Percentiles rank a stretch among this genome's conserved stretches.
These are phyloP conservation scores for Haplosporangium sp. DNA, from an alignment of 371 early-diverging fungal genomes.

Conservation along the genomic window DNA sequence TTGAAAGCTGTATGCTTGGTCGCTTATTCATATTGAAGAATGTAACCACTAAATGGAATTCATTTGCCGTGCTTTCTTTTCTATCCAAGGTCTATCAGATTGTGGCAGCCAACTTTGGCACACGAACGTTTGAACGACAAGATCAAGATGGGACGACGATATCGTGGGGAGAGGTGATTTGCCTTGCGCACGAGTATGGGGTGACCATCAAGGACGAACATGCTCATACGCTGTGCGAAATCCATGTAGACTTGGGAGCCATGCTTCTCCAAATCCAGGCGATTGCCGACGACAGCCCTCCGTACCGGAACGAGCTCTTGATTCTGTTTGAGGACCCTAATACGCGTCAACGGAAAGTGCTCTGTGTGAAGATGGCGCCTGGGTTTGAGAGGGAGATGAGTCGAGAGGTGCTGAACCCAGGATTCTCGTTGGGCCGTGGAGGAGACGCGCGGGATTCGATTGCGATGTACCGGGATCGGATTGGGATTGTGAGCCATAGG, in stretches of 20 bases:
- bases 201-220: constrained; percentile 42
- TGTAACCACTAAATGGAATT: not conserved
- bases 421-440: constrained; percentile 35
- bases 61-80: not conserved
- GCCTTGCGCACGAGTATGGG: constrained; percentile 31
- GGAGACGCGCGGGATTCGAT: constrained; percentile 45
- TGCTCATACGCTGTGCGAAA: constrained; percentile 10
- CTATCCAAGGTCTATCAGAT: constrained; percentile 38
- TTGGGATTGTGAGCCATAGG: constrained; percentile 40
- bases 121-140: constrained; percentile 4
- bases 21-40: not conserved
- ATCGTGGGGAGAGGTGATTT: constrained; percentile 42
- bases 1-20: not conserved
- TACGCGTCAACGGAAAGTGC: constrained; percentile 27
- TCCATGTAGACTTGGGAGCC: constrained; percentile 20
- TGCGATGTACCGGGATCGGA: constrained; percentile 42
- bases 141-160: not conserved
- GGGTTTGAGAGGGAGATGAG: constrained; percentile 22
- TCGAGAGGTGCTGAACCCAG: constrained; percentile 6
- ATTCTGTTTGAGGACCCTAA: constrained; percentile 35
- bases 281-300: constrained; percentile 15
- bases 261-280: constrained; percentile 34
- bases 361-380: constrained; percentile 16
- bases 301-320: constrained; percentile 29
- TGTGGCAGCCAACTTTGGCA: constrained; percentile 19